Evolutionary conservation across 108 stramenopile species (phyloP).

Genomic region (Cyclostephanos invisitatus): DNA sequence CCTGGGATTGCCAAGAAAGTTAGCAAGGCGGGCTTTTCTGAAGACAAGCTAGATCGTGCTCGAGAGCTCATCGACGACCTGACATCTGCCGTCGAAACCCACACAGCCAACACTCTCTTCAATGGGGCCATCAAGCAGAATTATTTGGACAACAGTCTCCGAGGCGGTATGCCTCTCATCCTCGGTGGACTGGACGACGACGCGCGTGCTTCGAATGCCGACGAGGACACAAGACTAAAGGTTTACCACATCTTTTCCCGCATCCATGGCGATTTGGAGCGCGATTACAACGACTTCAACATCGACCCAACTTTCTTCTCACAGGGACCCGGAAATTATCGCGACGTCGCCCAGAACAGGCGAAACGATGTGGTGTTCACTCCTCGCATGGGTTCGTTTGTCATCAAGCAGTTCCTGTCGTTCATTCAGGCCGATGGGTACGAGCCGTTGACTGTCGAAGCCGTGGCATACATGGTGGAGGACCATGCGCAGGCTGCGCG

Average conservation of each 20-base stretch:
- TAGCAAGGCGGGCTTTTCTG: conserved; percentile 65
- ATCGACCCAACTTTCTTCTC: conserved; percentile 91
- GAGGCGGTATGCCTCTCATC: conserved; percentile 92
- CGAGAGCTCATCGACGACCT: conserved; percentile 76
- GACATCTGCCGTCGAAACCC: conserved; percentile 86
- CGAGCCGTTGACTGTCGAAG: conserved; percentile 95
- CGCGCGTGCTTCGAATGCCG: conserved; percentile 61
- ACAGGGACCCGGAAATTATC: conserved; percentile 95
- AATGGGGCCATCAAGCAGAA: conserved; percentile 91
- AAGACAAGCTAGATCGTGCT: conserved; percentile 74
- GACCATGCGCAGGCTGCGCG: conserved; percentile 60
- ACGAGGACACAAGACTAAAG: conserved; percentile 83
- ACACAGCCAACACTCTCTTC: conserved; percentile 85
- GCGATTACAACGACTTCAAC: conserved; percentile 95
- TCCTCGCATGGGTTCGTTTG: conserved; percentile 86
- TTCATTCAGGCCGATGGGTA: conserved; percentile 96
- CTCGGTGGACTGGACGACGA: conserved; percentile 82
- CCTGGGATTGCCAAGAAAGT: conserved; percentile 69
- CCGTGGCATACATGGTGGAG: conserved; percentile 70
- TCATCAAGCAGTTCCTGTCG: conserved; percentile 87
- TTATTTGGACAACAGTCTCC: conserved; percentile 94
- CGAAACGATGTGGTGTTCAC: conserved; percentile 90
- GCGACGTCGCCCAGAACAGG: conserved; percentile 96
- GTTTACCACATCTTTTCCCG: conserved; percentile 93
- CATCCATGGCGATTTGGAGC: conserved; percentile 97